These are phyloP conservation scores for Lizonia empirigonia DNA, from an alignment of 2,329 filamentous ascomycete species.

Conservation along the genomic window DNA sequence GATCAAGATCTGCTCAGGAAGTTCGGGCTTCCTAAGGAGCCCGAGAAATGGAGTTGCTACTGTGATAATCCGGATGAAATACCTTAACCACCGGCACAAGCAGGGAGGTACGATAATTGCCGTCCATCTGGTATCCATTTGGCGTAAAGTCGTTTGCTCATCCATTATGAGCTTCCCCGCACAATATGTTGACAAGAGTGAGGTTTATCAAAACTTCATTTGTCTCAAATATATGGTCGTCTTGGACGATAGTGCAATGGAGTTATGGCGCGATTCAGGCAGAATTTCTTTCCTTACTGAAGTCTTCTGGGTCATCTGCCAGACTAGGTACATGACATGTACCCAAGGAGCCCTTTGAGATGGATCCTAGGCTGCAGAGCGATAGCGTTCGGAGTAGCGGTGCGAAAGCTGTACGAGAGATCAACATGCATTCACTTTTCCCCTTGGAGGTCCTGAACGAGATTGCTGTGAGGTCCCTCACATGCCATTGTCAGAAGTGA, in stretches of 20 bases:
- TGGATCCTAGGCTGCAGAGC: neutral
- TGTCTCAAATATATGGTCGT: slow-evolving; percentile 3
- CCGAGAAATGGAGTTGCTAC: too few species aligned
- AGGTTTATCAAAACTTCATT: slow-evolving; percentile 13
- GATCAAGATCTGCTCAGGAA: too few species aligned
- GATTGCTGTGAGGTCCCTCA: slow-evolving; percentile 18
- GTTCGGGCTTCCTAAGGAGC: too few species aligned
- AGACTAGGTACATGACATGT: neutral
- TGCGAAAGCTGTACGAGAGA: slow-evolving; percentile 21
- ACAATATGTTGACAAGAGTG: slow-evolving; percentile 9
- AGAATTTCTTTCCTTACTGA: slow-evolving; percentile 2
- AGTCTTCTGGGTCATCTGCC: slow-evolving; percentile 8
- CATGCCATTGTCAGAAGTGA: slow-evolving; percentile 16
- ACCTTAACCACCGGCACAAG: slow-evolving; percentile 16
- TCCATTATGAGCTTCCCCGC: slow-evolving; percentile 8
- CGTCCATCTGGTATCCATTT: neutral
- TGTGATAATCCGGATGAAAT: slow-evolving; percentile 3
- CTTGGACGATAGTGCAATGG: neutral
- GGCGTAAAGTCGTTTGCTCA: neutral
- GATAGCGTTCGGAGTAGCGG: slow-evolving; percentile 10
- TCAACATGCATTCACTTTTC: slow-evolving; percentile 19
- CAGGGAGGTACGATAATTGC: neutral
- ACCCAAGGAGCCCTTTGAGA: neutral
- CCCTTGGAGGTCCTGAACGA: slow-evolving; percentile 9
- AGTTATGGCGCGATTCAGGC: slow-evolving; percentile 4